Conservation (phyloP, 148 eudicot species). For the Dianthus caryophyllus region DNA sequence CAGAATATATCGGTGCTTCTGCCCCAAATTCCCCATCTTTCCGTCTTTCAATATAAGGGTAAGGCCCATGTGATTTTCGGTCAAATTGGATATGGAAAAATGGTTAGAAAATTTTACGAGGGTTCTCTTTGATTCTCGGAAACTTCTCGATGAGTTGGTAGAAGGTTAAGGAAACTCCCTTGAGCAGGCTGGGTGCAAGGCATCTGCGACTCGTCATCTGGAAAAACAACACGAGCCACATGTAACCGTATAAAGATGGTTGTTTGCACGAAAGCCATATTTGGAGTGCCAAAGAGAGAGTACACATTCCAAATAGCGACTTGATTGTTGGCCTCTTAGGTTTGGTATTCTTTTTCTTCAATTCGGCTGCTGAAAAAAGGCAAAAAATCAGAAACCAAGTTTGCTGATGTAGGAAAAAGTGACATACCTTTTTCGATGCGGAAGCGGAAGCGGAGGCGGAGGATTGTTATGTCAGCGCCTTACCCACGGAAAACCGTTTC, state of each 20-base stretch:
- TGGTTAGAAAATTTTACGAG: slow-evolving; percentile 23
- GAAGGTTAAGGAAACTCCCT: slow-evolving; percentile 73
- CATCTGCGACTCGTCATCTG: slow-evolving; percentile 62
- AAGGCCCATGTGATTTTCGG: slow-evolving; percentile 13
- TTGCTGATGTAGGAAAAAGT: no score
- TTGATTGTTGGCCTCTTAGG: slow-evolving; percentile 95
- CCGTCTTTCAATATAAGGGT: slow-evolving; percentile 18
- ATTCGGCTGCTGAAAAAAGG: slow-evolving; percentile 56
- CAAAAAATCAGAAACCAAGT: background rate
- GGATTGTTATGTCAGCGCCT: no score
- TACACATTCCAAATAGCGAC: slow-evolving; percentile 73
- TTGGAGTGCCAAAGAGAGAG: slow-evolving; percentile 6
- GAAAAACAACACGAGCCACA: slow-evolving; percentile 5
- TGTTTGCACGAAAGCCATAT: background rate
- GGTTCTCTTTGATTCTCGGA: slow-evolving; percentile 38
- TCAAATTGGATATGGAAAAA: slow-evolving; percentile 6
- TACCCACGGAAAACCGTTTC: no score
- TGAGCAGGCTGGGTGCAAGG: slow-evolving; percentile 47
- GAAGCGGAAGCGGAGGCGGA: no score
- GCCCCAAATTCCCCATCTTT: slow-evolving; percentile 8
- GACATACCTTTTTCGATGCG: no score
- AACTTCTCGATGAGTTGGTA: slow-evolving; percentile 56
- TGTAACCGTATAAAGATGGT: background rate
- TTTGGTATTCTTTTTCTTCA: slow-evolving; percentile 85
- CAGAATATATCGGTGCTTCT: slow-evolving; percentile 12